Evolutionary conservation across 2,329 filamentous ascomycete genomes (phyloP).

Genomic region (Hypoxylon sp.): DNA sequence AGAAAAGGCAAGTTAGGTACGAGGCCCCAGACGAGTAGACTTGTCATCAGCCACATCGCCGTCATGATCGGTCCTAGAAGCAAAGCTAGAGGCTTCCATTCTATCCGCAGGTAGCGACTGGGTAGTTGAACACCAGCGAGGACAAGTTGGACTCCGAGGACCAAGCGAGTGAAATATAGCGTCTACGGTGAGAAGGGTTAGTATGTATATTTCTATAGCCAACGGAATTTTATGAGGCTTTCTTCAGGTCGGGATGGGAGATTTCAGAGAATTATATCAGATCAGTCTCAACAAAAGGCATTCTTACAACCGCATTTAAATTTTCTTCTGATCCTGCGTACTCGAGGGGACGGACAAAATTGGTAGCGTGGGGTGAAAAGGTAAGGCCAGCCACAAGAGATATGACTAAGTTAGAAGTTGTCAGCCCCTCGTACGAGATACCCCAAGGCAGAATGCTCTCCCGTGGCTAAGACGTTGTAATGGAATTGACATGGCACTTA

Average conservation of each 20-base stretch:
- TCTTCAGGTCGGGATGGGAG: background rate
- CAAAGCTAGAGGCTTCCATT: conserved; percentile 79
- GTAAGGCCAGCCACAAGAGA: conserved; percentile 80
- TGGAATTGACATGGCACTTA: too few relatives aligned
- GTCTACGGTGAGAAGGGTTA: too few relatives aligned
- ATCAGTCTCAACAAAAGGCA: too few relatives aligned
- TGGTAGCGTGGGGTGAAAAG: conserved; percentile 80
- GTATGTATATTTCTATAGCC: too few relatives aligned
- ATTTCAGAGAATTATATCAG: too few relatives aligned
- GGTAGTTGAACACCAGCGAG: conserved; percentile 89
- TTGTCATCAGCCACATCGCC: conserved; percentile 86
- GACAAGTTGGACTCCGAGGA: conserved; percentile 89
- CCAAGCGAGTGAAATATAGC: conserved; percentile 84
- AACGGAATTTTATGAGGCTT: too few relatives aligned
- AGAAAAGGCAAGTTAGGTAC: conserved; percentile 77
- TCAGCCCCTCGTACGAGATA: conserved; percentile 7
- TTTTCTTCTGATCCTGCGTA: conserved; percentile 71
- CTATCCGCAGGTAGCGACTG: conserved; percentile 77
- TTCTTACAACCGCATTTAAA: conserved; percentile 67
- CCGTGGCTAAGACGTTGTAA: too few relatives aligned
- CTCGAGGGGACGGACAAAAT: conserved; percentile 77
- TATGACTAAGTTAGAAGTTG: conserved; percentile 70
- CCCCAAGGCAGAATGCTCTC: background rate
- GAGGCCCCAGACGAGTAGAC: conserved; percentile 78
- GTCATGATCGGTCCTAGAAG: conserved; percentile 87